phyloP scores from a whole-genome alignment of 1,139 yeast species.

The Geotrichum fermentans region DNA sequence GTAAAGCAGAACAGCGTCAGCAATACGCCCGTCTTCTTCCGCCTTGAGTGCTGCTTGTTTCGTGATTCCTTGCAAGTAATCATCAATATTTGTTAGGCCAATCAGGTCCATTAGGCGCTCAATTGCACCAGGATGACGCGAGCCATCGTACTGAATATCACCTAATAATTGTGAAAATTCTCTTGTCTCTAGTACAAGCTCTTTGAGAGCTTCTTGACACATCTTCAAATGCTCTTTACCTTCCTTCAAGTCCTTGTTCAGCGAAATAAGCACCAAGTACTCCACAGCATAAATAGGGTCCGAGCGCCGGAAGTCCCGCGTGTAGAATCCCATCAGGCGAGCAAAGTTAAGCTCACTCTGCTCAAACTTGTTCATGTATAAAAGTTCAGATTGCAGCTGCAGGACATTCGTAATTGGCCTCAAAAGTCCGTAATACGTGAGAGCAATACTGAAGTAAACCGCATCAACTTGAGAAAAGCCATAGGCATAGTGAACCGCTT shows the following conservation, averaged over 20 bases:
- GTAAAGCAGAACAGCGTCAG: constrained; percentile 80
- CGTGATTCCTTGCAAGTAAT: constrained; percentile 62
- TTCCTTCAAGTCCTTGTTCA: constrained; percentile 39
- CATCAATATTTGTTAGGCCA: constrained; percentile 50
- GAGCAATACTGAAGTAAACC: constrained; percentile 81
- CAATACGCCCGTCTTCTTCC: constrained; percentile 84
- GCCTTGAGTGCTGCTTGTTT: constrained; percentile 84
- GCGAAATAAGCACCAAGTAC: constrained; percentile 67
- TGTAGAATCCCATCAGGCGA: constrained; percentile 45
- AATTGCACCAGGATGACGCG: constrained; percentile 76
- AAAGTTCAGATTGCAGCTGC: constrained; percentile 29
- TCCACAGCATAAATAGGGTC: constrained; percentile 92
- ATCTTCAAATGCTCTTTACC: constrained; percentile 41
- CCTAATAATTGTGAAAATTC: constrained; percentile 81
- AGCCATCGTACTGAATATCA: constrained; percentile 69
- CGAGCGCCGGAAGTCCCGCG: constrained; percentile 73
- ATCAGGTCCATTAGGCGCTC: constrained; percentile 74
- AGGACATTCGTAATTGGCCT: constrained; percentile 43
- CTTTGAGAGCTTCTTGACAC: constrained; percentile 77
- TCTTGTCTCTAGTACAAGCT: constrained; percentile 77
- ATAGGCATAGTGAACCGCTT: constrained; percentile 70
- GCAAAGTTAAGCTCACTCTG: constrained; percentile 36
- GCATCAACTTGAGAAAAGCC: constrained; percentile 74
- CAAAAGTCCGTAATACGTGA: constrained; percentile 69
- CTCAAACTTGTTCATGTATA: constrained; percentile 27